Base-by-base conservation (phyloP, 805 yeast species). In the Candida yuanshanica region DNA sequence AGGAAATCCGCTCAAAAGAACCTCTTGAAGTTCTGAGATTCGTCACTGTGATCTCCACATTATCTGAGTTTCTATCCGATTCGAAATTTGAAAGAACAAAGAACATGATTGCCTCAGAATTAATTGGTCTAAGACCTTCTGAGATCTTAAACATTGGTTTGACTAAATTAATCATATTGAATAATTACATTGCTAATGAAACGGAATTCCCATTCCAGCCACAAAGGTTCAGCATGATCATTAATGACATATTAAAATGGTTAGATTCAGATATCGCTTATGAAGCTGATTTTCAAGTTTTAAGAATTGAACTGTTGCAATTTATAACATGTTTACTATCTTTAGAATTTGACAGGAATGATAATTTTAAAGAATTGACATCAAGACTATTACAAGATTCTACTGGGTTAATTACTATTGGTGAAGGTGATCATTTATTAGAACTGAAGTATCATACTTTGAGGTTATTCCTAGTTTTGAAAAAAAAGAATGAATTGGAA, bases 211-310 rank as follows among this genome's bases (percentile, higher is more conserved):
- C 79, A 2, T 62, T 84, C 20, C 82, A 86, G 7, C 67, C 74
- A 3, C 89, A 80, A 52, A 71, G 93, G 49, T 63, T 82, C 31
- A 72, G 69, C 33, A 76, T 83, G 86, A 60, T 82, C 8, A 46
- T 85, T 16, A 72, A 67, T 33, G 70, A 74, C 5, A 48, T 88
- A 2, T 53, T 59, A 5, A 62, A 61, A 16, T 82, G 90, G 86
- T 49, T 81, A 18, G 83, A 79, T 20, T 69, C 80, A 13, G 87
- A 77, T 17, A 50, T 71, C 38, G 77, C 83, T 1, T 82, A 75
- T 55, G 87, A 80, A 16, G 59, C 64, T 0, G 70, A 63, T 7
- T 86, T 83, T 45, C 51, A 65, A 14, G 57, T 66, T 5, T 57
- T 78, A 22, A 68, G 91, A 55, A 57, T 76, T 17, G 74, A 69